Base-by-base conservation (phyloP, 495 filamentous ascomycete genomes). In the Penicillium lagena region DNA sequence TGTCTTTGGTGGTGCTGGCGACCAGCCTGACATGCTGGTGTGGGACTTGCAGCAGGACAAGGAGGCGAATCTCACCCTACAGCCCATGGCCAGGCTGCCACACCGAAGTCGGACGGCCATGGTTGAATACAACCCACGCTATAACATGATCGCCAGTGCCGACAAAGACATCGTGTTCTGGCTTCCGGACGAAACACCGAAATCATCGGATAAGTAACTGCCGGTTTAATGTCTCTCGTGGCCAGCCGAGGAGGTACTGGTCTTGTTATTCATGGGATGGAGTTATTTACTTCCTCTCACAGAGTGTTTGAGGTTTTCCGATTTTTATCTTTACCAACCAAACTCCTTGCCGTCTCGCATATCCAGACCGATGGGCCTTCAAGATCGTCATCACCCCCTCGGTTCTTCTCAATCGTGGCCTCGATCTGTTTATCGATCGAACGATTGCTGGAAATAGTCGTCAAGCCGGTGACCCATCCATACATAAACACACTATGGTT, bases 151-250 rank as follows among this genome's bases (percentile, higher is more conserved):
- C 49, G 89, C 86, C 12, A 89, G 81, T 34, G 94, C 85, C 6
- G 89, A 97, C 56, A 82, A 83, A 55, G 90, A 96, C 49, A 72
- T 90, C 44, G 68, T 93, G 37, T 89, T 98, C 47, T 97, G 93
- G 91, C 62, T 94, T 29, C 93, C 93, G 4, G 67, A 72, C 13
- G 69, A 72, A 12, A 41, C 42, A 29, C 40, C 60, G 7, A 63
- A 57, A 43, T 37, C 56, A 7, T 45, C 61, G 1, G 63, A 73
- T 17, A 66, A 69, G 42, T 64, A 66, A 50, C 9, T 8, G 11
- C 2, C 13, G n/a, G 34, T 42, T 15, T 28, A 27, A 9, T 11
- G 0, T 10, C 32, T 34, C 9, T 2, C 3, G 32, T 34, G 10
- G 9, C 32, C 32, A 34, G 2, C n/a, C 9, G n/a, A 1, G n/a